These are phyloP conservation scores for Moesziomyces parantarcticus DNA, from an alignment of 1,284 basidiomycete genomes.

Conservation along the genomic window DNA sequence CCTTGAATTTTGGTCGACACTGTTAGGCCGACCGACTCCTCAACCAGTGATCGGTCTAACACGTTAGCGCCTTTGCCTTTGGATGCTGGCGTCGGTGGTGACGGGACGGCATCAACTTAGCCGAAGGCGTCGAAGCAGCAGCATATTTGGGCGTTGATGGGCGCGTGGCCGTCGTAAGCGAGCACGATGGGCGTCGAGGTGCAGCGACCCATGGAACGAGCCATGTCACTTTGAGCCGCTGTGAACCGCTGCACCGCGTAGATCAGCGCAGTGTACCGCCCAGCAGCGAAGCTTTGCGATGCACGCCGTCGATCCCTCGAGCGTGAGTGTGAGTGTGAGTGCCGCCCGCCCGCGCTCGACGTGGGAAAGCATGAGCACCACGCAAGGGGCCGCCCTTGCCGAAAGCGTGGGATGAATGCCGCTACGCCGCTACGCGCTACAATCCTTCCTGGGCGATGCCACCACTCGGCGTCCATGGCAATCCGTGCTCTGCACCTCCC, in stretches of 20 bases:
- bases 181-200: background rate
- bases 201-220: background rate
- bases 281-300: background rate
- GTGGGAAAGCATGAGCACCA: conserved; percentile 2
- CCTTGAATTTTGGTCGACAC: background rate
- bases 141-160: background rate
- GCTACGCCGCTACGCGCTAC: too few relatives aligned
- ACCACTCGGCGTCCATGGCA: too few relatives aligned
- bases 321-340: too few relatives aligned
- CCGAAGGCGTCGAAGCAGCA: background rate
- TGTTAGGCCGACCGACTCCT: background rate
- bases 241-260: too few relatives aligned
- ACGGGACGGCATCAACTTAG: background rate
- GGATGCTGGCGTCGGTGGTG: too few relatives aligned
- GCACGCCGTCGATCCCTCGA: background rate
- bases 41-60: too few relatives aligned
- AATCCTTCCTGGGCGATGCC: too few relatives aligned
- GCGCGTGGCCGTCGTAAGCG: background rate
- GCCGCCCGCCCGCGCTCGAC: background rate
- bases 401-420: conserved; percentile 13
- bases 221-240: background rate
- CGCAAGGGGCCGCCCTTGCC: conserved; percentile 29
- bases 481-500: too few relatives aligned
- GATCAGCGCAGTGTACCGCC: too few relatives aligned
- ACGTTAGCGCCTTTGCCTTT: background rate